Evolutionary conservation across 768 basidiomycete genomes (phyloP), one percentile per base, ranked within the genome.

Genomic region (Phlebiopsis flavidoalba): DNA sequence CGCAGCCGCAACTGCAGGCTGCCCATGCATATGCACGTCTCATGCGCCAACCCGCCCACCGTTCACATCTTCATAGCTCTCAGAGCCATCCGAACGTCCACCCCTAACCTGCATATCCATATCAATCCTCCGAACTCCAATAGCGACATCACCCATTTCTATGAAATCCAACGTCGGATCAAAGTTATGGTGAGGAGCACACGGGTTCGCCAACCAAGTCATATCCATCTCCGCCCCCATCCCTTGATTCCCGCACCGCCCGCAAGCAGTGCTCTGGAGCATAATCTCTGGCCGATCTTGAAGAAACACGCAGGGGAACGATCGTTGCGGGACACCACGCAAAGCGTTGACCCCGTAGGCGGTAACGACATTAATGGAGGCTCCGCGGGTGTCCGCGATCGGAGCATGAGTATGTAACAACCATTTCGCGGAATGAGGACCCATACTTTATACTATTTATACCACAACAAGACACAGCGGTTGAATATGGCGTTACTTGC

Each of bases 201-300:
- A 17, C 40, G 40, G 40, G 58, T 5, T 68, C 71, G 22, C 72
- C 71, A 5, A 59, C 67, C 12, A 69, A 71, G 33, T 73, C 73
- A 36, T 77, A 77, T 53, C 76, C 76, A 8, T 76, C 75, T 1
- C 76, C 76, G 1, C 76, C 76, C 31, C 67, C 72, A n/a, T 77
- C 76, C 51, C 62, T 74, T 53, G 76, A 77, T 68, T 74, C n/a
- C n/a, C n/a, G n/a, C 73, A 31, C 74, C 75, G 22, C 74, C 75
- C 8, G 60, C 65, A 33, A 68, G 60, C 33, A 62, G 57, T 43
- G 57, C 56, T 33, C 14, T 63, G 8, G 43, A 33, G 53, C 62
- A 63, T 22, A 53, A 40, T 45, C 33, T 58, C 7, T 59, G 62
- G 62, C 51, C 62, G 33, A 26, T 59, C n/a, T n/a, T n/a, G 33